Conservation (phyloP, 1,284 basidiomycete genomes). For the Apiotrichum montevideense region DNA sequence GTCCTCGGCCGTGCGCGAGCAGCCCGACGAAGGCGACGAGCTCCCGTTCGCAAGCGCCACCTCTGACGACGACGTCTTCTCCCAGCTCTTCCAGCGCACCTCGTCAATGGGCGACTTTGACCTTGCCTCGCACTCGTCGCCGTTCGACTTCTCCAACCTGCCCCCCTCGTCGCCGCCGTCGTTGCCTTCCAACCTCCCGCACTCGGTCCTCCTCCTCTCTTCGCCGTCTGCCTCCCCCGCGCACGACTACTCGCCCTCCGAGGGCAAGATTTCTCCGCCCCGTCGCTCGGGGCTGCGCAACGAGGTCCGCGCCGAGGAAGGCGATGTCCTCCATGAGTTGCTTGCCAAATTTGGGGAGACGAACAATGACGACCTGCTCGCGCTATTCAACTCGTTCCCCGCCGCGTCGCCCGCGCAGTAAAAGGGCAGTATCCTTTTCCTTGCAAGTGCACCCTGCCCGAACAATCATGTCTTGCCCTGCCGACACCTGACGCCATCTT, state of each 20-base stretch:
- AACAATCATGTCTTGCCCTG: no score
- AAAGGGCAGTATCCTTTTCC: neutral
- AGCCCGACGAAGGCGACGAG: neutral
- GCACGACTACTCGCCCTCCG: conserved; percentile 6
- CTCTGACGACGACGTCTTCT: conserved; percentile 33
- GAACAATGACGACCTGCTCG: conserved; percentile 14
- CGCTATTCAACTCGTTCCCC: conserved; percentile 17
- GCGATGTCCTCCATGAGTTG: conserved; percentile 8
- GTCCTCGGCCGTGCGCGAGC: conserved; percentile 4
- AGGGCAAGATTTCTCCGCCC: conserved; percentile 6
- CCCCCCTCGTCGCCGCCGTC: conserved; percentile 36
- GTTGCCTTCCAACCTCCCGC: conserved; percentile 23
- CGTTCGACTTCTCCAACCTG: conserved; percentile 39
- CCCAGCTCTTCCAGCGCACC: conserved; percentile 36
- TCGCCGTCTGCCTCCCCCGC: conserved; percentile 15
- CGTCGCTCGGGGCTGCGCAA: conserved; percentile 5
- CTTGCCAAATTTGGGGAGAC: conserved; percentile 10
- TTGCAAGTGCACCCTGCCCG: no score
- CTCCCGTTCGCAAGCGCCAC: neutral
- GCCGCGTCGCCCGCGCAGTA: neutral
- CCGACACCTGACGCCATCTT: no score
- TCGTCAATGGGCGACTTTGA: conserved; percentile 19
- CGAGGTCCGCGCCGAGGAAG: conserved; percentile 4
- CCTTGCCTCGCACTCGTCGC: conserved; percentile 7
- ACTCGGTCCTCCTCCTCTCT: conserved; percentile 31